Evolutionary conservation across 176 grass and related monocot genomes (phyloP).

Genomic region (maize (Zea mays)): Zm-B73-REFERENCE-NAM-5.0 NC_050098.1:5799501-5800000

Average conservation of each 20-base stretch:
- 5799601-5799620: neutral
- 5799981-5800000: conserved; percentile 48
- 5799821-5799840: neutral
- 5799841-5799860: conserved; percentile 11
- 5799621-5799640: conserved; percentile 1
- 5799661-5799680: conserved; percentile 17
- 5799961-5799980: conserved; percentile 46
- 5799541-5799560: neutral
- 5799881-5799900: conserved; percentile 5
- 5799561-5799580: neutral
- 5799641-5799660: neutral
- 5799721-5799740: neutral
- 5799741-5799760: conserved; percentile 23
- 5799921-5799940: neutral
- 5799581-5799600: neutral
- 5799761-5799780: conserved; percentile 1
- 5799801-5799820: conserved; percentile 10
- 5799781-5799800: neutral
- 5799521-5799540: neutral
- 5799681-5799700: conserved; percentile 18
- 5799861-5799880: conserved; percentile 4
- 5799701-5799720: conserved; percentile 28
- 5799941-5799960: conserved; percentile 25
- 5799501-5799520: neutral
- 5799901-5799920: too few relatives aligned